These are phyloP conservation scores for Gelatoporia subvermispora DNA, from an alignment of 768 basidiomycete species.

Conservation along the genomic window DNA sequence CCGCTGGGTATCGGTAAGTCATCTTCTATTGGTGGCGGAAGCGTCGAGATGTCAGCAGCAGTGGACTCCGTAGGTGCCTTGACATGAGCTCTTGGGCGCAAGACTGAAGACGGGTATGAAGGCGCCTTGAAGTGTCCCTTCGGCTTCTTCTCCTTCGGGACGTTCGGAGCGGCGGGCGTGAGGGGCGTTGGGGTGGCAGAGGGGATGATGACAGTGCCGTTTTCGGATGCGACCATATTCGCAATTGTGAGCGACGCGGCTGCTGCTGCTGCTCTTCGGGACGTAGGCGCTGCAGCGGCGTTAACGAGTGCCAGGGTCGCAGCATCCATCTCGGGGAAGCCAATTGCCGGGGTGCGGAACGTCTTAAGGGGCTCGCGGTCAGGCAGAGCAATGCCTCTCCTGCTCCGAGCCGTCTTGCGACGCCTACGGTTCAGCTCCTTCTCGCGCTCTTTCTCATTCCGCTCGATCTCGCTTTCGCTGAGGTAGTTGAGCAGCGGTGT, in stretches of 20 bases:
- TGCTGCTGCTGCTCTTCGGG: conserved; percentile 80
- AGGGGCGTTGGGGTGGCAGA: conserved; percentile 38
- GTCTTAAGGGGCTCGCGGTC: conserved; percentile 93
- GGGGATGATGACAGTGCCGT: conserved; percentile 56
- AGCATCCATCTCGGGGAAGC: conserved; percentile 75
- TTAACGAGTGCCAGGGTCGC: conserved; percentile 63
- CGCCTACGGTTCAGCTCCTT: conserved; percentile 85
- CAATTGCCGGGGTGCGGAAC: conserved; percentile 83
- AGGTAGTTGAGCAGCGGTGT: conserved; percentile 90
- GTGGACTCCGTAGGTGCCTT: conserved; percentile 61
- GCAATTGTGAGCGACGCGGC: conserved; percentile 83
- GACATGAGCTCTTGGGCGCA: conserved; percentile 58
- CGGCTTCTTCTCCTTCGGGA: conserved; percentile 60
- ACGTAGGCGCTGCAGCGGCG: conserved; percentile 62
- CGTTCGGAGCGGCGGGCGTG: conserved; percentile 30
- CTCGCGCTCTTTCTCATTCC: conserved; percentile 88
- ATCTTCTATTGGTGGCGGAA: conserved; percentile 57
- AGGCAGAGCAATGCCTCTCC: conserved; percentile 77
- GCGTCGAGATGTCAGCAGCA: conserved; percentile 53
- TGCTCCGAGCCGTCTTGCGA: conserved; percentile 78
- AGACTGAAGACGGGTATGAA: conserved; percentile 44
- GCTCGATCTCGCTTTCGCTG: conserved; percentile 83
- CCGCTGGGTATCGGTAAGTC: conserved; percentile 44
- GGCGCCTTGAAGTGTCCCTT: conserved; percentile 76
- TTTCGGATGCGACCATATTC: conserved; percentile 90